phyloP scores from a whole-genome alignment of 805 yeast genomes.

The Kazachstania bromeliacearum region DNA sequence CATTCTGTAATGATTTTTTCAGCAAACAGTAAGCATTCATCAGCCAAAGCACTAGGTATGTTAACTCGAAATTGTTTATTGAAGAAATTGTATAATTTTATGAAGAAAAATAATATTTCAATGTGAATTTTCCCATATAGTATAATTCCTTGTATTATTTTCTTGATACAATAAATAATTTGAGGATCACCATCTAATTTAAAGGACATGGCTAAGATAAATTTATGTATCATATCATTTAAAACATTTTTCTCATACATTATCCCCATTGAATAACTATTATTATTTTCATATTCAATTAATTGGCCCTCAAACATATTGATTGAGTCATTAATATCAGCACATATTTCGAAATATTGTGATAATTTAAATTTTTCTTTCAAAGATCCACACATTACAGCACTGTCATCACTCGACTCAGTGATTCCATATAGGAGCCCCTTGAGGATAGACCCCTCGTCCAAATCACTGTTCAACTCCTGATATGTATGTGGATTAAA shows the following conservation, averaged over 20 bases:
- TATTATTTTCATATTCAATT: slow-evolving; percentile 9
- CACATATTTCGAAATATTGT: too few relatives aligned
- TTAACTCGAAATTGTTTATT: too few relatives aligned
- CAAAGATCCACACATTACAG: too few relatives aligned
- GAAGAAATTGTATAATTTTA: too few relatives aligned
- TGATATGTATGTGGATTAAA: too few relatives aligned
- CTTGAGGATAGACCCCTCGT: slow-evolving; percentile 9
- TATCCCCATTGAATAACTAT: slow-evolving; percentile 6
- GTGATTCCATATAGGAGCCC: slow-evolving; percentile 7
- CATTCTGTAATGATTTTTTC: slow-evolving; percentile 9
- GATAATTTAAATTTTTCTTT: too few relatives aligned
- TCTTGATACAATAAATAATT: slow-evolving; percentile 28
- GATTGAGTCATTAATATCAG: too few relatives aligned
- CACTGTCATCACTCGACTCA: slow-evolving; percentile 5
- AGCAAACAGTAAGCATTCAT: slow-evolving; percentile 6
- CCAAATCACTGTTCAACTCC: slow-evolving; percentile 1
- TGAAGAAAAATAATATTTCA: slow-evolving; percentile 36
- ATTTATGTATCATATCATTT: slow-evolving; percentile 33
- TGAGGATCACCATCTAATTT: slow-evolving; percentile 33
- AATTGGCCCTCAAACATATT: slow-evolving; percentile 11
- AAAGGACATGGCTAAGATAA: slow-evolving; percentile 29
- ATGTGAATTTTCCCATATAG: slow-evolving; percentile 38
- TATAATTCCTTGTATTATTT: slow-evolving; percentile 35
- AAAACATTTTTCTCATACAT: slow-evolving; percentile 12
- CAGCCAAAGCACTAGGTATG: slow-evolving; percentile 21